Conservation (phyloP, 2,329 filamentous ascomycete genomes). For the Aspergillus calidoustus region DNA sequence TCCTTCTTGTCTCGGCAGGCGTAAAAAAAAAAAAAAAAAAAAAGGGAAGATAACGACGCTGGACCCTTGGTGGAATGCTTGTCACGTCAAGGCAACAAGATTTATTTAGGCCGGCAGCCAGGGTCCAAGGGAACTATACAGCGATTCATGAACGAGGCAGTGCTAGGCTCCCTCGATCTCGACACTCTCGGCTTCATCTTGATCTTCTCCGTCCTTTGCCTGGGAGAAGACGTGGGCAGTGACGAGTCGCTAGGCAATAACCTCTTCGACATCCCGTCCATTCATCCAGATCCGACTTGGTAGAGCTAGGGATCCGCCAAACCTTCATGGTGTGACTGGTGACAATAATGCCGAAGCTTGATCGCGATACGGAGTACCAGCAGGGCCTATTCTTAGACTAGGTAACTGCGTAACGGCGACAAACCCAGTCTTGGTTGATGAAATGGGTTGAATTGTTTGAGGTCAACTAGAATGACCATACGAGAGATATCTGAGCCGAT, state of each 20-base stretch:
- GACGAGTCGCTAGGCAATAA: neutral
- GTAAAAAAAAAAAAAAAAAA: neutral
- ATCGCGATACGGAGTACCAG: neutral
- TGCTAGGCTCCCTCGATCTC: constrained; percentile 12
- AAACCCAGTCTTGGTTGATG: neutral
- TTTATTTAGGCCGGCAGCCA: neutral
- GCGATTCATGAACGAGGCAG: constrained; percentile 4
- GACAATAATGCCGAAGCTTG: neutral
- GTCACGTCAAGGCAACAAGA: neutral
- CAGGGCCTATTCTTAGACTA: neutral
- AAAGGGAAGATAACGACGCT: neutral
- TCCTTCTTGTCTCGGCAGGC: no score
- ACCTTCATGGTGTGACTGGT: neutral
- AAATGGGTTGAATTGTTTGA: neutral
- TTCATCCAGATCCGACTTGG: neutral
- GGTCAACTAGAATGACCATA: neutral
- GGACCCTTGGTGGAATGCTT: neutral
- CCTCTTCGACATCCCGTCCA: neutral
- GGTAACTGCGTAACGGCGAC: neutral
- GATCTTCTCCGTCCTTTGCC: neutral
- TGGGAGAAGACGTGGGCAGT: neutral
- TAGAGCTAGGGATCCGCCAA: neutral
- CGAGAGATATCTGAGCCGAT: neutral
- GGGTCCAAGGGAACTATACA: neutral
- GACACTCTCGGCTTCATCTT: neutral